Conservation (phyloP, 176 grass and related monocot species). For the Triticum turgidum region DNA sequence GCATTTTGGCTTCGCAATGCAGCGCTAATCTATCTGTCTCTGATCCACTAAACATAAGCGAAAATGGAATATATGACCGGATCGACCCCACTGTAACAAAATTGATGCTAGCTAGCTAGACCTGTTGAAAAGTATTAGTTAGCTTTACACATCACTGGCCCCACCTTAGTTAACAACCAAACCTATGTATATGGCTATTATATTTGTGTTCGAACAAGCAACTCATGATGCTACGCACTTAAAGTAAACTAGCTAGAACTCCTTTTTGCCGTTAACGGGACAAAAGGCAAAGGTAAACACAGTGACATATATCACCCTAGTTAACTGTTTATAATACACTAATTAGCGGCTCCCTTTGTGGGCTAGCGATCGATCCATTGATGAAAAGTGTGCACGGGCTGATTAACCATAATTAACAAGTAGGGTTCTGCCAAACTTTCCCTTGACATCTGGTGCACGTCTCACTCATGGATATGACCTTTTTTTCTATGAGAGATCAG, state of each 20-base stretch:
- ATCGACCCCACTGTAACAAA: background rate
- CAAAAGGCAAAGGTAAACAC: slow-evolving; percentile 24
- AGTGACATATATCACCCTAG: slow-evolving; percentile 28
- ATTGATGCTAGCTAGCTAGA: background rate
- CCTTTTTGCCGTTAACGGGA: slow-evolving; percentile 40
- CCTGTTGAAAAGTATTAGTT: background rate
- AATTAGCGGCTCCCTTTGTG: background rate
- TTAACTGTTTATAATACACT: slow-evolving; percentile 22
- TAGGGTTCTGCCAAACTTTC: slow-evolving; percentile 35
- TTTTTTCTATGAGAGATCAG: slow-evolving; percentile 2
- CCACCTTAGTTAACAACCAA: slow-evolving; percentile 33
- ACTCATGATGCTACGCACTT: slow-evolving; percentile 25
- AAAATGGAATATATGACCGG: background rate
- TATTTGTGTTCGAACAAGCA: slow-evolving; percentile 6
- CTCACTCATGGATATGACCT: slow-evolving; percentile 29
- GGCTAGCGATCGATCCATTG: background rate
- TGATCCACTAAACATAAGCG: slow-evolving; percentile 4
- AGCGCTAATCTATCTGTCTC: background rate
- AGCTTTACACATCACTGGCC: background rate
- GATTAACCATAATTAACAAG: slow-evolving; percentile 37
- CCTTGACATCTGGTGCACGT: slow-evolving; percentile 40
- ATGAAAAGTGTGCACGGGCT: background rate
- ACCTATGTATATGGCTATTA: slow-evolving; percentile 18
- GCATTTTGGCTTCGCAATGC: background rate
- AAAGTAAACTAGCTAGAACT: slow-evolving; percentile 16